Percentiles rank a stretch among this genome's conserved stretches.
These are phyloP conservation scores for Fusarium fracticaudum DNA, from an alignment of 2,329 filamentous ascomycete species.

Conservation along the genomic window DNA sequence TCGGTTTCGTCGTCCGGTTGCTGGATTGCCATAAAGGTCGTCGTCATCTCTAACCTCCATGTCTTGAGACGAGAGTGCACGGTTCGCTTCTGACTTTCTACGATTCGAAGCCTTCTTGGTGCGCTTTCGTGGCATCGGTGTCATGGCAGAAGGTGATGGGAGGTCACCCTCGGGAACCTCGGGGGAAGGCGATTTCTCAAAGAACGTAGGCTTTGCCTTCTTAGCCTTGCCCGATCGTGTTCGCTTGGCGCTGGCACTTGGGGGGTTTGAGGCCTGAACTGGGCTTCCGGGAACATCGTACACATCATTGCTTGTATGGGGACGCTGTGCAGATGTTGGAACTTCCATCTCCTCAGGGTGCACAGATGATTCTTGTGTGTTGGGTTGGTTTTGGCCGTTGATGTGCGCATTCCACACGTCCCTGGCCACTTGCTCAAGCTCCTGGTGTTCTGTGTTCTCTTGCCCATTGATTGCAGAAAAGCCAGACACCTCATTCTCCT, in stretches of 20 bases:
- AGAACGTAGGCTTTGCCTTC: conserved; percentile 61
- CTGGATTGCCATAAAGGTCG: conserved; percentile 20
- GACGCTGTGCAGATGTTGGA: conserved; percentile 32
- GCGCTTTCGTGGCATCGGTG: conserved; percentile 45
- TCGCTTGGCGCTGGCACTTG: conserved; percentile 40
- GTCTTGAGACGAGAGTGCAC: conserved; percentile 30
- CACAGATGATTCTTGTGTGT: conserved; percentile 14
- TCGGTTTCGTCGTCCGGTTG: conserved; percentile 35
- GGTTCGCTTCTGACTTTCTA: conserved; percentile 27
- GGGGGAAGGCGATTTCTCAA: conserved; percentile 46
- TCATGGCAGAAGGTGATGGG: conserved; percentile 48
- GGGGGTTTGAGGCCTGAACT: conserved; percentile 27
- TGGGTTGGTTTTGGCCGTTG: conserved; percentile 41
- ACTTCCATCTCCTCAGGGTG: conserved; percentile 19
- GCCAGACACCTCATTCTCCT: conserved; percentile 12
- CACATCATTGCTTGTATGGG: conserved; percentile 28
- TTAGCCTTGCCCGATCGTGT: conserved; percentile 53
- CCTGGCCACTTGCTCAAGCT: conserved; percentile 46
- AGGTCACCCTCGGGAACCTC: conserved; percentile 37
- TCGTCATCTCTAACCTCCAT: conserved; percentile 38
- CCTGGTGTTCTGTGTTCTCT: conserved; percentile 23
- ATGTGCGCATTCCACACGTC: conserved; percentile 50
- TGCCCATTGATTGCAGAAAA: conserved; percentile 9
- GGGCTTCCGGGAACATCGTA: conserved; percentile 42
- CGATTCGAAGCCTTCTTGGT: conserved; percentile 45